Evolutionary conservation across 139 green algal genomes (phyloP).

Genomic region (Parachlorella kessleri): DNA sequence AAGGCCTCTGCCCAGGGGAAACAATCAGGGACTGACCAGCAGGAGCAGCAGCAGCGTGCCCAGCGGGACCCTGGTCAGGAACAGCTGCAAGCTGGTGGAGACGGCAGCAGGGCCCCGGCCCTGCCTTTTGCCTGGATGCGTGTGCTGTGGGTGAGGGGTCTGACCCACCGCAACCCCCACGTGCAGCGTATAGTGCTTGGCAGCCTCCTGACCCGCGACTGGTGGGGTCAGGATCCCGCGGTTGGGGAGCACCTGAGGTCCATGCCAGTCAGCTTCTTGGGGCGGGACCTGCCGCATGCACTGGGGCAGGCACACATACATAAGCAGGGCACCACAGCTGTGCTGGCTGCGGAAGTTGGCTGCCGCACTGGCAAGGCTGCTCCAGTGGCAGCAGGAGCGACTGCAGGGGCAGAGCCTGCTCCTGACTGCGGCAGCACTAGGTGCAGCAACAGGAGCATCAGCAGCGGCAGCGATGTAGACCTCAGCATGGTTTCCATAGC

Average conservation of each 20-base stretch:
- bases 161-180: conserved; percentile 3
- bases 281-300: background rate
- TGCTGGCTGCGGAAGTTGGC: background rate
- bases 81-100: too few species aligned
- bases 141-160: conserved; percentile 15
- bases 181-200: conserved; percentile 3
- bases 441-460: too few species aligned
- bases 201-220: background rate
- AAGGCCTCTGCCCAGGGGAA: too few species aligned
- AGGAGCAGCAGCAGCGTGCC: too few species aligned
- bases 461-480: background rate
- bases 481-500: background rate
- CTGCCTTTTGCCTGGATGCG: conserved; percentile 15
- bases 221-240: background rate
- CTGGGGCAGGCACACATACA: background rate
- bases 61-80: too few species aligned
- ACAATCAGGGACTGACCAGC: too few species aligned
- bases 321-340: too few species aligned
- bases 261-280: background rate
- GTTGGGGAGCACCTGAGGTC: background rate
- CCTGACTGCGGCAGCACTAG: too few species aligned
- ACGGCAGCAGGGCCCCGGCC: background rate
- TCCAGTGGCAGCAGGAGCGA: background rate
- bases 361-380: background rate
- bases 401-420: background rate